These are phyloP conservation scores for Aureobasidium sp. DNA, from an alignment of 2,329 filamentous ascomycete genomes.

Conservation along the genomic window DNA sequence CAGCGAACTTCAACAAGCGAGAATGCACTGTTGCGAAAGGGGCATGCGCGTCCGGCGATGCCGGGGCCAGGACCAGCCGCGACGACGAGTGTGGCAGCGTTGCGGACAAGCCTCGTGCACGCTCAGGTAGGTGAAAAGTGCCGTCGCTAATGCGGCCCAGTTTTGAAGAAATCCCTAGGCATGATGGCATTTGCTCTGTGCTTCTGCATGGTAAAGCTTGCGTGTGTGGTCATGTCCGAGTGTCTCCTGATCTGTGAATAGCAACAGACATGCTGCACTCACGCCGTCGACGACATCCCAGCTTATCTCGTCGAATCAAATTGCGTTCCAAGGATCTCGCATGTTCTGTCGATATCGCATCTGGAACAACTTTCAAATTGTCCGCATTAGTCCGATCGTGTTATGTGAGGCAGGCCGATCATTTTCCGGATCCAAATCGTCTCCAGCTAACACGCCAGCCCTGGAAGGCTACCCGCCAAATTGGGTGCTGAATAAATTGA, in stretches of 20 bases:
- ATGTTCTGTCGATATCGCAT: not conserved
- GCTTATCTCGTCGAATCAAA: not conserved
- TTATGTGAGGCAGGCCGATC: not conserved
- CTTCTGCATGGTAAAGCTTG: not conserved
- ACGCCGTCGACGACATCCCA: not conserved
- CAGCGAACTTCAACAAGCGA: not conserved
- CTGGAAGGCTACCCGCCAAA: not conserved
- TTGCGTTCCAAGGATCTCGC: slow-evolving; percentile 4
- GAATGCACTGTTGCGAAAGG: not conserved
- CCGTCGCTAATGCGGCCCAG: slow-evolving; percentile 11
- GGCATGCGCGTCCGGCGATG: not conserved
- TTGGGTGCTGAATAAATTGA: slow-evolving; percentile 7
- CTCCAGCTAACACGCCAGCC: not conserved
- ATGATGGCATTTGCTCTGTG: slow-evolving; percentile 3
- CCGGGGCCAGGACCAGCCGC: not conserved
- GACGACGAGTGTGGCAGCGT: not conserved
- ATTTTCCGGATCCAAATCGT: not conserved
- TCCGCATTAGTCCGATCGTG: not conserved
- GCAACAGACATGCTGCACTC: not conserved
- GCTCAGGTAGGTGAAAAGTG: not conserved
- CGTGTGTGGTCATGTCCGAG: not conserved
- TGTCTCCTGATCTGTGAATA: slow-evolving; percentile 5
- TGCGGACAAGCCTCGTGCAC: not conserved
- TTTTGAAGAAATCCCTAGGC: not conserved
- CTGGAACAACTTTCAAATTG: not conserved